Evolutionary conservation across 768 basidiomycete species (phyloP), one percentile per base, ranked within the genome.

Genomic region (Tylopilus cervinicoccineus): DNA sequence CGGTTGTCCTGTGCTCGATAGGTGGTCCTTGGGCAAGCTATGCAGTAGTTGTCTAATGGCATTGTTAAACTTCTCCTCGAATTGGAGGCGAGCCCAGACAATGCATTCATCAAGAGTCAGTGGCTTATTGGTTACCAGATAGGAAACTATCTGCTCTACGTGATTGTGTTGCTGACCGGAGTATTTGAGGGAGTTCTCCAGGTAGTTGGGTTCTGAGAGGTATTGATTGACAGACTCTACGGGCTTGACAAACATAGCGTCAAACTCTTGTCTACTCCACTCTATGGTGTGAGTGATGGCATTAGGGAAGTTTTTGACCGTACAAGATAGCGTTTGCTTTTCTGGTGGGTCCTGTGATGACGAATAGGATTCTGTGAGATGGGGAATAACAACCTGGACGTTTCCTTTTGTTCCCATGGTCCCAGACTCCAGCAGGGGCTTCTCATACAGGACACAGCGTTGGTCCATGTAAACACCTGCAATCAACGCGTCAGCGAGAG

Each of bases 301-400:
- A 65, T 99, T 94, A 10, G 96, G 96, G 80, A 98, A 99, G 70
- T 91, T 97, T 75, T 97, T 98, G 66, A 98, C 87, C 1, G 96
- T 99, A 68, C 96, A 99, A 22, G 89, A 90, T 20, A 96, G 89
- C 2, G 93, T 85, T 63, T 94, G 88, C 70, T 96, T 98, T 72
- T 99, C 96, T 9, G 96, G 96, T 38, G 96, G 96, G 65, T 99
- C 96, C 70, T 98, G 96, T 13, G 94, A 97, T 9, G 93, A 95
- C 13, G 89, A 86, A 68, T 99, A 99, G 16, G 92, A 95, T 69
- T 99, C 96, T 13, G 95, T 96, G 33, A 97, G 56, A 67, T 96
- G 81, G 19, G 95, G 96, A 42, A 97, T 79, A 48, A 99, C 78
- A 54, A 98, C 93, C 70, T 99, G 96, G 5, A 86, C 84, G 68